Evolutionary conservation across 805 yeast genomes (phyloP), one percentile per base, ranked within the genome.

Genomic region (Lipomyces lipofer): DNA sequence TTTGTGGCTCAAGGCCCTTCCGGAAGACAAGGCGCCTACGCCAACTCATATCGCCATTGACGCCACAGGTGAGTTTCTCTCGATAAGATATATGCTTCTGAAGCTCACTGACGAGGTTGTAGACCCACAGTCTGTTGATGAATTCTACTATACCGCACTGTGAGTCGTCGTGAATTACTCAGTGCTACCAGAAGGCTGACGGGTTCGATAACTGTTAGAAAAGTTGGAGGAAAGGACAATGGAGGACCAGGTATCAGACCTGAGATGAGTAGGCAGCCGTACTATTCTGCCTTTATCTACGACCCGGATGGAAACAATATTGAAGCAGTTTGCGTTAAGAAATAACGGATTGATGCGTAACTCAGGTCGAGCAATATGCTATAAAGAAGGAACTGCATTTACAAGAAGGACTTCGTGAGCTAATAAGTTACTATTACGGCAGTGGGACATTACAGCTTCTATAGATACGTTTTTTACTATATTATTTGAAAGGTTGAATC

Each of bases 301-400:
- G 49, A 45, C 28, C 40, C 40, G 25, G 49, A 45, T 32, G 49
- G 49, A 29, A 9, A 29, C 17, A 45, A 45, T 45, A 27, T 45
- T 10, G 49, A 45, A 22, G 33, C 36, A 9, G 60, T 68, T 29
- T 29, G 32, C 12, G 32, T 29, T 29, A 29, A 29, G 32, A 29
- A 29, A 29, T 29, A 29, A 29, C 32, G 32, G 32, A 29, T 29
- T 29, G 32, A 29, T 29, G 32, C 32, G 8, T 29, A 29, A 29
- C 32, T 29, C 32, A 29, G 32, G 32, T 29, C 12, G 32, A 29
- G 32, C 32, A 29, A 29, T 29, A 29, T 29, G 32, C 32, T 29
- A 29, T 29, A 29, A 29, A 29, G 32, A 29, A 29, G 32, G 32
- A 29, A 29, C 32, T 12, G 32, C 32, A 29, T 12, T 29, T 29